Evolutionary conservation across 768 basidiomycete species (phyloP).

Genomic region (Cystoderma amianthinum): DNA sequence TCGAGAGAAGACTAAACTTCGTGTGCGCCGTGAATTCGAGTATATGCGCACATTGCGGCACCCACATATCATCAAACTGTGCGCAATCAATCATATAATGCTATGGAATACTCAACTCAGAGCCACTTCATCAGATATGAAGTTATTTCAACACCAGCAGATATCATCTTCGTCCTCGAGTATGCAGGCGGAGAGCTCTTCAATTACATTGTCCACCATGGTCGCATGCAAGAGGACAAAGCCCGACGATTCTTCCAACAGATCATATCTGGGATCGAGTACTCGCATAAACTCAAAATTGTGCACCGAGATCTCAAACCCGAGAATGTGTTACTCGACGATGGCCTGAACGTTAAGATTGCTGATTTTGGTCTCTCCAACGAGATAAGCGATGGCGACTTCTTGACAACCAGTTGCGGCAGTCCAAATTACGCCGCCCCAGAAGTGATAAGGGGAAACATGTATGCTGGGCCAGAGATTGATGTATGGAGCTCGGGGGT

Average conservation of each 20-base stretch:
- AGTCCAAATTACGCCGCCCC: conserved; percentile 99
- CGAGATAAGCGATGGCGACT: conserved; percentile 94
- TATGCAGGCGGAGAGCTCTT: conserved; percentile 96
- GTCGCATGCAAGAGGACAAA: conserved; percentile 81
- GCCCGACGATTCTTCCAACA: conserved; percentile 97
- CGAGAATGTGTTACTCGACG: conserved; percentile 87
- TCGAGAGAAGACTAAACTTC: conserved; percentile 83
- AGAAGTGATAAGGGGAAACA: conserved; percentile 91
- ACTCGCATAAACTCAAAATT: conserved; percentile 93
- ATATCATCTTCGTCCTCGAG: conserved; percentile 98
- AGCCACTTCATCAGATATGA: conserved; percentile 52
- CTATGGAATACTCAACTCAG: conserved; percentile 7
- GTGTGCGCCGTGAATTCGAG: conserved; percentile 93
- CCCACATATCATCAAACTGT: conserved; percentile 98
- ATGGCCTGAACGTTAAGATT: conserved; percentile 89
- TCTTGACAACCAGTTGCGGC: conserved; percentile 95
- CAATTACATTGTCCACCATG: conserved; percentile 95
- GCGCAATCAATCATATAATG: conserved; percentile 17
- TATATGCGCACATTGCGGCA: conserved; percentile 93
- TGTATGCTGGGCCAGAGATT: conserved; percentile 97
- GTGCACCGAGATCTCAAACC: conserved; percentile 98
- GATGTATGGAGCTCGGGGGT: conserved; percentile 99
- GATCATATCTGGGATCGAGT: conserved; percentile 95
- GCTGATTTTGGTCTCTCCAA: conserved; percentile 98
- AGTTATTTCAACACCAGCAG: conserved; percentile 87